These are phyloP conservation scores for Alternaria rosae DNA, from an alignment of 2,329 filamentous ascomycete genomes.

Conservation along the genomic window DNA sequence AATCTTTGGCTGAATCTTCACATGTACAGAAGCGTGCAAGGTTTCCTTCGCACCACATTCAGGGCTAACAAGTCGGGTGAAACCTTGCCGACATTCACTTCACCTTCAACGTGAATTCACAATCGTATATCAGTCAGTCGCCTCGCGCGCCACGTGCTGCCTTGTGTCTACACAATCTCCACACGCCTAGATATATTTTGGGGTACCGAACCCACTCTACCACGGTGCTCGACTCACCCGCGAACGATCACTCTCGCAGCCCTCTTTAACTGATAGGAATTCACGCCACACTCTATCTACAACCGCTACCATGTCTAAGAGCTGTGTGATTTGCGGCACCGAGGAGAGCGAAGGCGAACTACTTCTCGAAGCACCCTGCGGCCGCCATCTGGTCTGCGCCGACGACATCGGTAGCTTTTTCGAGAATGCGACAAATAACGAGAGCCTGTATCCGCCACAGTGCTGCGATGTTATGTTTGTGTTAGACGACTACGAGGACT, in stretches of 20 bases:
- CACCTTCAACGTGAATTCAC: not conserved
- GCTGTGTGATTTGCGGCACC: slow-evolving; percentile 35
- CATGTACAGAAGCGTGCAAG: not conserved
- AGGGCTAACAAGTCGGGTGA: not conserved
- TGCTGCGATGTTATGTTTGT: slow-evolving; percentile 38
- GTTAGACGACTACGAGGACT: slow-evolving; percentile 29
- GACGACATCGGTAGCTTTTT: slow-evolving; percentile 34
- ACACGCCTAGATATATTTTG: not conserved
- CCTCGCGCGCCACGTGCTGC: not conserved
- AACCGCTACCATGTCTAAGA: slow-evolving; percentile 10
- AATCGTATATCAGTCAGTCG: not conserved
- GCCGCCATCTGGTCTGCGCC: slow-evolving; percentile 33
- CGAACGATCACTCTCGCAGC: not conserved
- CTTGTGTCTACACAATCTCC: not conserved
- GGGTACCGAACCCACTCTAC: not conserved
- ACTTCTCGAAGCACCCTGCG: slow-evolving; percentile 31
- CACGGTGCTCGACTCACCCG: not conserved
- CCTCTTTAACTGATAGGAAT: not conserved
- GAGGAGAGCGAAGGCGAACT: slow-evolving; percentile 23
- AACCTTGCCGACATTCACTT: not conserved
- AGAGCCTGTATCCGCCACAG: slow-evolving; percentile 38
- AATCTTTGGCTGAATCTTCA: not conserved
- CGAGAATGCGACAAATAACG: slow-evolving; percentile 32
- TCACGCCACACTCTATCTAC: not conserved
- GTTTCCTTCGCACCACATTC: not conserved